Conservation (phyloP, 2,329 filamentous ascomycete species). For the Stagonosporopsis rhizophila region DNA sequence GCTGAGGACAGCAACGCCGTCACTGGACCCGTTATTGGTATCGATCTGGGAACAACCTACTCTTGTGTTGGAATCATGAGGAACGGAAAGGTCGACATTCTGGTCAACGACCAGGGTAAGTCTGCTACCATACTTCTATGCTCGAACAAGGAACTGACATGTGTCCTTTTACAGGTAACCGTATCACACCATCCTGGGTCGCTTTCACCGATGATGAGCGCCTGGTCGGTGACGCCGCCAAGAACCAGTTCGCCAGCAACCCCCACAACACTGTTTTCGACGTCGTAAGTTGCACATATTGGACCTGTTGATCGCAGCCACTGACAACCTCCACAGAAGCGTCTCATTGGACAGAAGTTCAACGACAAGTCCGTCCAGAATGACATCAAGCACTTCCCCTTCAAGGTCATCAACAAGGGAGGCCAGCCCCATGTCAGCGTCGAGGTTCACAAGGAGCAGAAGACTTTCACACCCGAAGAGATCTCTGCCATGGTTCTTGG, state of each 20-base stretch:
- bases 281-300: conserved; percentile 39
- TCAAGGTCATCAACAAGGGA: conserved; percentile 88
- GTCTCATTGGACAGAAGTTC: conserved; percentile 61
- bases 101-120: conserved; percentile 54
- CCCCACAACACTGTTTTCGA: conserved; percentile 58
- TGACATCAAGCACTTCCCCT: conserved; percentile 98
- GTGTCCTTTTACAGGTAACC: conserved; percentile 46
- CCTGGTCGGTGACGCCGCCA: conserved; percentile 86
- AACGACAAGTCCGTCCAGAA: conserved; percentile 75
- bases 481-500: conserved; percentile 75
- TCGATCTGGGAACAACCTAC: conserved; percentile 94
- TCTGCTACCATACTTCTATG: background rate
- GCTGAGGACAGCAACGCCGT: conserved; percentile 66
- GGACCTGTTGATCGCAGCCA: background rate
- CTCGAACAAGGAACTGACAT: conserved; percentile 29
- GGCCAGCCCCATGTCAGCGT: conserved; percentile 88
- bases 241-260: conserved; percentile 58
- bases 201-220: conserved; percentile 97
- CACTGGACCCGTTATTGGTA: conserved; percentile 67
- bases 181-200: conserved; percentile 73
- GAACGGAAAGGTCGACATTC: conserved; percentile 53
- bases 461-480: conserved; percentile 81
- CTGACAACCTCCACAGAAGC: conserved; percentile 53
- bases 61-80: conserved; percentile 82
- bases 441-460: conserved; percentile 68